Percentiles rank a stretch among this genome's conserved stretches.
These are phyloP conservation scores for Diaporthe citri DNA, from an alignment of 2,329 filamentous ascomycete species.

Conservation along the genomic window DNA sequence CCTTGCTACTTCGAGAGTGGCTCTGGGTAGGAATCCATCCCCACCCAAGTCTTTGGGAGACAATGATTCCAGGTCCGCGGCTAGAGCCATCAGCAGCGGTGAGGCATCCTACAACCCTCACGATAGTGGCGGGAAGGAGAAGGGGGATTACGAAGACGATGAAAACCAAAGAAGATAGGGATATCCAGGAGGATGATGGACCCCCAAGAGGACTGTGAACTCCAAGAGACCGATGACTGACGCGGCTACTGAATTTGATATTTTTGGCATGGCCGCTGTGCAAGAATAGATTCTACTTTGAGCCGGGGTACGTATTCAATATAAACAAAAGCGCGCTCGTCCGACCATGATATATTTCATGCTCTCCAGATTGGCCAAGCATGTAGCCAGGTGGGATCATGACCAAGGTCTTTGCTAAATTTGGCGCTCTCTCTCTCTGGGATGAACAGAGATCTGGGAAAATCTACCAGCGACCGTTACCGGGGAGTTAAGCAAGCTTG, in stretches of 20 bases:
- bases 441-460: background rate
- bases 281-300: background rate
- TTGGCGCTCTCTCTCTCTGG: background rate
- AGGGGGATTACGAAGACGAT: background rate
- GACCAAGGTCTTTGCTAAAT: slow-evolving; percentile 3
- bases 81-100: background rate
- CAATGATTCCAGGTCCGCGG: background rate
- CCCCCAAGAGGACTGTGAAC: background rate
- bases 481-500: background rate
- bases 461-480: background rate
- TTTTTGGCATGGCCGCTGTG: background rate
- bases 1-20: background rate
- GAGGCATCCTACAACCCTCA: background rate
- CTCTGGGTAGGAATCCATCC: background rate
- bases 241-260: background rate
- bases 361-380: background rate
- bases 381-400: background rate
- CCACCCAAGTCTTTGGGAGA: too few species aligned
- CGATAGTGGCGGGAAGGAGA: background rate
- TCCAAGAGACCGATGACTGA: background rate
- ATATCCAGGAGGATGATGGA: background rate
- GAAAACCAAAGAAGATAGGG: background rate
- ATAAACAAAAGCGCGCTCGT: background rate
- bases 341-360: background rate
- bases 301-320: background rate